phyloP scores from a whole-genome alignment of 2,329 filamentous ascomycete species.

The Epicoccum nigrum region DNA sequence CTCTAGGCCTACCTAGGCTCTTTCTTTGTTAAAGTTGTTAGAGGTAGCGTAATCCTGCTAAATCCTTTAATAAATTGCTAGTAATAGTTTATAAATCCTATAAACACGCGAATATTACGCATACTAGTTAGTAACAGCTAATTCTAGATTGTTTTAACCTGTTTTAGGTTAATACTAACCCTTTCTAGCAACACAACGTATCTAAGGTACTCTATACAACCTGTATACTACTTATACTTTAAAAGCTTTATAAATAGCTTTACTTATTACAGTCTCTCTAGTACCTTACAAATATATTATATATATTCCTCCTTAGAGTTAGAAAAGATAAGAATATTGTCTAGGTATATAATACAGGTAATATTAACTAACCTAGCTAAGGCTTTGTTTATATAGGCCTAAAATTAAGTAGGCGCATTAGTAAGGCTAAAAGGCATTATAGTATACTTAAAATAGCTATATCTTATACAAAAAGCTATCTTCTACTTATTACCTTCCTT shows the following conservation, averaged over 20 bases:
- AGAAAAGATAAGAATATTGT: neutral
- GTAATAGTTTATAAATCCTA: neutral
- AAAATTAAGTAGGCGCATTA: neutral
- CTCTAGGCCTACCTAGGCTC: neutral
- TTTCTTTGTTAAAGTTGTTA: neutral
- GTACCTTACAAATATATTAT: neutral
- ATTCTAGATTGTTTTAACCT: neutral
- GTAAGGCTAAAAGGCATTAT: neutral
- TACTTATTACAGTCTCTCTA: neutral
- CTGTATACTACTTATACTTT: neutral
- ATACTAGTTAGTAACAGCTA: slow-evolving; percentile 1
- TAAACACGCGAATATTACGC: neutral
- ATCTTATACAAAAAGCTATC: neutral
- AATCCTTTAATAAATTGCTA: neutral
- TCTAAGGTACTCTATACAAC: neutral
- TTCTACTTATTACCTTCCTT: neutral
- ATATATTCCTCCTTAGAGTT: neutral
- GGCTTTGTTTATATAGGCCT: neutral
- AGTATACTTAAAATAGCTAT: neutral
- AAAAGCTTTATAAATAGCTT: neutral
- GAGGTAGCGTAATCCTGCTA: neutral
- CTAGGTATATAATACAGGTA: neutral
- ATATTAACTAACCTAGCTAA: neutral
- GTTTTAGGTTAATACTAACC: neutral
- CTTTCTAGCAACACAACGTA: neutral